Evolutionary conservation across 2,329 filamentous ascomycete genomes (phyloP).

Genomic region (Colletotrichum plurivorum): DNA sequence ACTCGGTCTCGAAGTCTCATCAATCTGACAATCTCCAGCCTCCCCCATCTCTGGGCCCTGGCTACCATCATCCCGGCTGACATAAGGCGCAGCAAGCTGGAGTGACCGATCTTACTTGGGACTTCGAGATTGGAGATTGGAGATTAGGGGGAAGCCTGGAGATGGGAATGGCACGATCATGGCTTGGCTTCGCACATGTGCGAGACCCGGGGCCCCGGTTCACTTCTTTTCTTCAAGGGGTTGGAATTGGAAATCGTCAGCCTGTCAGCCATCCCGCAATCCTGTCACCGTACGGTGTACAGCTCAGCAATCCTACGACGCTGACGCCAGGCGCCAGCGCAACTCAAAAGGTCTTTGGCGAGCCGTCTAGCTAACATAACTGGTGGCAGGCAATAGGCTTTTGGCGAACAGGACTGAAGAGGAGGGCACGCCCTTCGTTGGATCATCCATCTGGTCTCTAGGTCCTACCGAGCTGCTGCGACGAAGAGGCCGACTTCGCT

Average conservation of each 20-base stretch:
- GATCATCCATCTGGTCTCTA: constrained; percentile 5
- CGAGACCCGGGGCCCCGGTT: constrained; percentile 8
- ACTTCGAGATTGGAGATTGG: constrained; percentile 18
- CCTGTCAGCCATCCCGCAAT: not conserved
- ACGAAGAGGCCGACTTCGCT: constrained; percentile 32
- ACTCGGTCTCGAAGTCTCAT: not conserved
- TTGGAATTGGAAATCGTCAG: constrained; percentile 18
- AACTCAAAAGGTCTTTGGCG: constrained; percentile 10
- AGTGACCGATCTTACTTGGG: constrained; percentile 26
- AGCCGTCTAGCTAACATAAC: constrained; percentile 6
- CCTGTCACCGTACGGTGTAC: not conserved
- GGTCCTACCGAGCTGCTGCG: not conserved
- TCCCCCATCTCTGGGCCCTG: not conserved
- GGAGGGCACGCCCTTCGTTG: constrained; percentile 14
- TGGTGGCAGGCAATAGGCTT: not conserved
- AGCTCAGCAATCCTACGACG: constrained; percentile 23
- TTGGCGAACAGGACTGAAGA: constrained; percentile 13
- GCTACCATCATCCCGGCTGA: constrained; percentile 30
- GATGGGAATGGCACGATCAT: constrained; percentile 24
- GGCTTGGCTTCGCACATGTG: constrained; percentile 17
- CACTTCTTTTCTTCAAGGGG: not conserved
- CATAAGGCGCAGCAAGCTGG: constrained; percentile 30
- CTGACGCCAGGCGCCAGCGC: constrained; percentile 17
- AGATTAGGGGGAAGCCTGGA: constrained; percentile 26
- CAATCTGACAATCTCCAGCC: constrained; percentile 5